Percentiles rank a stretch among this genome's conserved stretches.
phyloP scores from a whole-genome alignment of 257 asterid genomes.

The Rehmannia glutinosa region DNA sequence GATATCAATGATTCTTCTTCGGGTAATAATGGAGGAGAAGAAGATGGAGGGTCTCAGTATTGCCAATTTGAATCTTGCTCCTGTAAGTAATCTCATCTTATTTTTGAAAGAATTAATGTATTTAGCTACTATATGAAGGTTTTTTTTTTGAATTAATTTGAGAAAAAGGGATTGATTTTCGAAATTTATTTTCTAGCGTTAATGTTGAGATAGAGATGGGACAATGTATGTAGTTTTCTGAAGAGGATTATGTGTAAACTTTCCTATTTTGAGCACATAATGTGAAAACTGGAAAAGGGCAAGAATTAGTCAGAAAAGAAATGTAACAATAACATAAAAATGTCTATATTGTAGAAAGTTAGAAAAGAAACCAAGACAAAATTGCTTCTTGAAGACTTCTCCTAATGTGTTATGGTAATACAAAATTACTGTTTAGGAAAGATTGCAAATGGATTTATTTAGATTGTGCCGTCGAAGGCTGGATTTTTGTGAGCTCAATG shows the following conservation, averaged over 20 bases:
- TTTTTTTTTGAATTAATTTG: neutral
- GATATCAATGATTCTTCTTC: conserved; percentile 21
- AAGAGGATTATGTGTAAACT: too few relatives aligned
- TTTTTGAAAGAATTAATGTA: neutral
- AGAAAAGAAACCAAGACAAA: neutral
- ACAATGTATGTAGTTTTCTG: neutral
- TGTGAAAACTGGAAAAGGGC: too few relatives aligned
- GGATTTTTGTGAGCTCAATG: neutral
- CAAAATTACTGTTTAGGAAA: too few relatives aligned
- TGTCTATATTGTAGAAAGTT: neutral
- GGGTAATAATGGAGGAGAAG: conserved; percentile 19
- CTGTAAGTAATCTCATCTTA: conserved; percentile 23
- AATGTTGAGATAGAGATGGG: neutral
- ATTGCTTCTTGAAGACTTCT: neutral
- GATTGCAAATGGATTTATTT: too few relatives aligned
- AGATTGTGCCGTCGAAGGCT: too few relatives aligned
- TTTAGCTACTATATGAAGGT: neutral
- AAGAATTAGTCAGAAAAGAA: neutral
- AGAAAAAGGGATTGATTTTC: neutral
- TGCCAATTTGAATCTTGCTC: conserved; percentile 51
- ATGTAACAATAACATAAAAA: neutral
- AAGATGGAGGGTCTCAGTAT: conserved; percentile 15
- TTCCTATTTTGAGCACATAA: too few relatives aligned
- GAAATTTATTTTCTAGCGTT: conserved; percentile 3
- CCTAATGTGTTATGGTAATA: neutral